These are phyloP conservation scores for Craspedostauros australis DNA, from an alignment of 108 stramenopile species.

Conservation along the genomic window DNA sequence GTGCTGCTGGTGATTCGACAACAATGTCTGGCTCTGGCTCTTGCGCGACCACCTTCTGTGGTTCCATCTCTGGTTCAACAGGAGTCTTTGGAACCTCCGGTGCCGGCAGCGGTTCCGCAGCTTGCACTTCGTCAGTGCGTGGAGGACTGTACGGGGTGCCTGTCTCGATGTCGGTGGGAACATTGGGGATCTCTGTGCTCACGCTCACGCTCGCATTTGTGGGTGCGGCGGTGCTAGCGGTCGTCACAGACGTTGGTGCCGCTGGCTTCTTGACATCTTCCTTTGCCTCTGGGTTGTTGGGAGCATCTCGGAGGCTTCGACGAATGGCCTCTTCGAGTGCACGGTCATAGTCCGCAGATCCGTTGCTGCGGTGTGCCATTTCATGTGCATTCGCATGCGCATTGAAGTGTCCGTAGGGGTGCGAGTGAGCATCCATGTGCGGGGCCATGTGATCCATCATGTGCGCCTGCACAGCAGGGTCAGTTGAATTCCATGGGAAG, in stretches of 20 bases:
- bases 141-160: too few species aligned
- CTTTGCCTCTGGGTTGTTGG: neutral
- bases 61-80: neutral
- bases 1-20: neutral
- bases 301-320: conserved; percentile 37
- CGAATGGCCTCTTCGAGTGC: conserved; percentile 56
- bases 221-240: neutral
- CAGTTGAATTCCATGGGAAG: too few species aligned
- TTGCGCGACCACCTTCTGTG: neutral
- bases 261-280: neutral
- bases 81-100: neutral
- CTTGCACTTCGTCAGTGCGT: too few species aligned
- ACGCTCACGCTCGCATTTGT: neutral
- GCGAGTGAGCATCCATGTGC: too few species aligned
- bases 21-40: neutral
- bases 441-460: too few species aligned
- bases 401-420: too few species aligned
- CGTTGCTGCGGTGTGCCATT: too few species aligned
- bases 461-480: too few species aligned
- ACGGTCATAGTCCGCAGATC: conserved; percentile 19
- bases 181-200: conserved; percentile 1
- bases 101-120: too few species aligned
- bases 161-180: neutral
- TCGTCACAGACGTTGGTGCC: neutral
- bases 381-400: too few species aligned